A percentile compares a stretch with the other conserved stretches of the same genome.
phyloP scores from a whole-genome alignment of 1,284 basidiomycete species.

The Papiliotrema laurentii region DNA sequence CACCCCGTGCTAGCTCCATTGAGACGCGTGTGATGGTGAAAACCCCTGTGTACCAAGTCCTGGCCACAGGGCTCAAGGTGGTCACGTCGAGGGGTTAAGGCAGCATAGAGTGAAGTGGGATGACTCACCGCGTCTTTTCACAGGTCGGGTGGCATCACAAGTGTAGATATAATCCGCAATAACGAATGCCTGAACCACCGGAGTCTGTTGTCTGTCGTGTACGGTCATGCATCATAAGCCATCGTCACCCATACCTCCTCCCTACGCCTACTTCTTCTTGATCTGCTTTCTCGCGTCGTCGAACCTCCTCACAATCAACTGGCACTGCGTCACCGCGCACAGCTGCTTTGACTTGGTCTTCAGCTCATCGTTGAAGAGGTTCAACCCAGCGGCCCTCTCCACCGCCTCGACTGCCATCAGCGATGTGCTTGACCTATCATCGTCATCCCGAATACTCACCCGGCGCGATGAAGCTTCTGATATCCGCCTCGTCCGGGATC shows the following conservation, averaged over 20 bases:
- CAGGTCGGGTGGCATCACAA: no score
- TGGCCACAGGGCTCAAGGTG: no score
- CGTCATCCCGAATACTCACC: conserved; percentile 60
- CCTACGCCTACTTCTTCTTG: neutral
- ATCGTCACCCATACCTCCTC: neutral
- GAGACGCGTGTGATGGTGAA: no score
- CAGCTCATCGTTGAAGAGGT: conserved; percentile 78
- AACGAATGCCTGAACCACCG: no score
- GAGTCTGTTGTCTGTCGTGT: no score
- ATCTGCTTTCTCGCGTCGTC: conserved; percentile 72
- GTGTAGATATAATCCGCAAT: no score
- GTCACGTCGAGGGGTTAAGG: no score
- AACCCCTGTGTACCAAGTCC: no score
- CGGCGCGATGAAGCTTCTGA: conserved; percentile 75
- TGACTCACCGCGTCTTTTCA: no score
- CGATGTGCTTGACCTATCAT: neutral
- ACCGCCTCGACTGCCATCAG: conserved; percentile 69
- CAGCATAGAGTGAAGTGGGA: no score
- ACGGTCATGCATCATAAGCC: no score
- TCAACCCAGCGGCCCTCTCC: conserved; percentile 84
- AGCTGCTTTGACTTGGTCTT: conserved; percentile 79
- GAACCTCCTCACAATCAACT: conserved; percentile 76
- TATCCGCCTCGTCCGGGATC: conserved; percentile 75
- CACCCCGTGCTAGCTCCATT: no score
- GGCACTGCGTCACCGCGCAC: conserved; percentile 78